Evolutionary conservation across 352 stramenopile species (phyloP), one percentile per base, ranked within the genome.

Genomic region (Phytopythium ostracodes): DNA sequence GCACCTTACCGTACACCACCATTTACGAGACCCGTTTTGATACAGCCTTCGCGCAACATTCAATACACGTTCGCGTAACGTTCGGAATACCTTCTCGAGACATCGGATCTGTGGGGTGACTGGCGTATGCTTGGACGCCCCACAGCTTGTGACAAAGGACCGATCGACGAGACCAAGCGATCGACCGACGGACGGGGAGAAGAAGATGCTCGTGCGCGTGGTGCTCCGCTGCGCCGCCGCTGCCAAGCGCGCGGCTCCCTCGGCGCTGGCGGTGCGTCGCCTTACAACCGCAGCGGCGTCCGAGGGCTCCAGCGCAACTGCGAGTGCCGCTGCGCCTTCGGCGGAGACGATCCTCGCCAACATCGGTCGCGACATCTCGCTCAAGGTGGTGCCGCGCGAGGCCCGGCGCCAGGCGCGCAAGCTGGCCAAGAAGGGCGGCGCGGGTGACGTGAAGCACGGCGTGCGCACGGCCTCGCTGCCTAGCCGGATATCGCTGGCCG

Each of bases 401-500:
- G 81, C 76, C 52, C 81, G 86, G 49, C 86, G 75, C 61, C 71
- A 88, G 49, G 75, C 73, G 57, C 82, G 84, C 11, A 36, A 81
- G 38, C 63, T 69, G 24, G 74, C 71, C 12, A 81, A 77, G 27
- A 60, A 75, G 35, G 69, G 66, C 17, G 61, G 63, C 29, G 68
- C 71, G 29, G 64, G 53, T 29, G 42, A 60, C 0, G 71, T 73
- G 29, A 50, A 62, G 33, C 78, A 79, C 42, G 74, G 75, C 22
- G 85, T 91, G 70, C 85, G 82, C 44, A 91, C 82, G 40, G 85
- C 80, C 51, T 91, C 86, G 43, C 71, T 91, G 36, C 85, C 86
- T 4, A 84, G 77, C 43, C 82, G 86, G 35, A 87, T 92, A 52
- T 89, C 84, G 46, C 75, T 89, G 25, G 79, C 72, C 4, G 22